These are phyloP conservation scores for Colletotrichum costaricense DNA, from an alignment of 2,329 filamentous ascomycete genomes.

Conservation along the genomic window DNA sequence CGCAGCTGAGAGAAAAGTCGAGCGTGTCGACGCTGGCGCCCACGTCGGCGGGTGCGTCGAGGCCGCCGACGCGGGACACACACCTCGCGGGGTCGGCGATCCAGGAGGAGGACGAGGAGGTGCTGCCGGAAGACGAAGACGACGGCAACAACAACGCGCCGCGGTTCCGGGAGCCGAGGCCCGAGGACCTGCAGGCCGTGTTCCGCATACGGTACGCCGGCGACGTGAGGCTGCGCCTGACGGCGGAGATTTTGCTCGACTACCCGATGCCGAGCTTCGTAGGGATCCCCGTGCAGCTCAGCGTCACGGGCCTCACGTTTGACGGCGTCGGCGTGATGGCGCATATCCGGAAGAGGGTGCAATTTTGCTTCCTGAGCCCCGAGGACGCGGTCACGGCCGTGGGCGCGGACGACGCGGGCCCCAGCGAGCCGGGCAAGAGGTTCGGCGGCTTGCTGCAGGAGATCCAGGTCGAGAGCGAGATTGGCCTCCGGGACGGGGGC, in stretches of 20 bases:
- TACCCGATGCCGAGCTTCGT: slow-evolving; percentile 99
- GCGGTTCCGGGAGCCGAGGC: slow-evolving; percentile 76
- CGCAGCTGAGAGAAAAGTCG: slow-evolving; percentile 64
- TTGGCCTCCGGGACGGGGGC: slow-evolving; percentile 88
- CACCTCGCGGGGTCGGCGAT: slow-evolving; percentile 46
- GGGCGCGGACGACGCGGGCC: slow-evolving; percentile 55
- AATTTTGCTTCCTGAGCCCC: slow-evolving; percentile 94
- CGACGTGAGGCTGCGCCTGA: slow-evolving; percentile 87
- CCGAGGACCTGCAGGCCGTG: slow-evolving; percentile 92
- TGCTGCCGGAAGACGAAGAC: slow-evolving; percentile 34
- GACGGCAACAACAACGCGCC: slow-evolving; percentile 45
- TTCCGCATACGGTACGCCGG: slow-evolving; percentile 91
- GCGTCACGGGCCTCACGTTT: slow-evolving; percentile 94
- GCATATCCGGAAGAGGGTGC: slow-evolving; percentile 87
- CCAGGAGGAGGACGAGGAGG: slow-evolving; percentile 49
- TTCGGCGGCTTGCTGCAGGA: slow-evolving; percentile 88
- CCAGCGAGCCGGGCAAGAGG: slow-evolving; percentile 40
- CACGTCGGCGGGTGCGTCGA: slow-evolving; percentile 63
- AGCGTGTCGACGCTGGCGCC: slow-evolving; percentile 72
- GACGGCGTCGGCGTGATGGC: slow-evolving; percentile 94
- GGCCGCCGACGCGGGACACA: slow-evolving; percentile 68
- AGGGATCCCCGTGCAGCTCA: slow-evolving; percentile 91
- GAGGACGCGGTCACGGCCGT: slow-evolving; percentile 87
- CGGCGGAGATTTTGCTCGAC: slow-evolving; percentile 94
- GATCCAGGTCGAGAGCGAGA: slow-evolving; percentile 97